Percentiles rank a stretch among this genome's conserved stretches.
Evolutionary conservation across 257 asterid genomes (phyloP).

Genomic region (Osmanthus fragrans): DNA sequence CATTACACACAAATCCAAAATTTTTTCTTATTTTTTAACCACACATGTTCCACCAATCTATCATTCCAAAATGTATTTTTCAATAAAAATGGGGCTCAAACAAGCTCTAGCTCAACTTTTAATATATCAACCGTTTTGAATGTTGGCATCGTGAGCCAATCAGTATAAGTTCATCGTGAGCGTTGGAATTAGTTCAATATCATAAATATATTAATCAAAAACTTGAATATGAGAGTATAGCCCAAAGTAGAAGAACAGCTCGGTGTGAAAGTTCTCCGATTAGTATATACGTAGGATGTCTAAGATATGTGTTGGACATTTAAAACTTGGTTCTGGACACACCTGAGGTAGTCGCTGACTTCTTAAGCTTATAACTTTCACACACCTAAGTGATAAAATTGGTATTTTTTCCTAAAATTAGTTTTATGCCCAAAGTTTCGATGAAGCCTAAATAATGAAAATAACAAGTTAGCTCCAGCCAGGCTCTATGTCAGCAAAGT

Average conservation of each 20-base stretch:
- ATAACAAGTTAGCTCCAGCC: not conserved
- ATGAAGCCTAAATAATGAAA: conserved; percentile 7
- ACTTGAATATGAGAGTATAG: not conserved
- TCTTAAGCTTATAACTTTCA: not conserved
- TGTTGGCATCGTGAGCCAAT: not conserved
- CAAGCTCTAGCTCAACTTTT: not conserved
- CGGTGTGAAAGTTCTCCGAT: not conserved
- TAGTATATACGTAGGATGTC: not conserved
- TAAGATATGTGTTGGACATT: not conserved
- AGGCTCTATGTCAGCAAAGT: not conserved
- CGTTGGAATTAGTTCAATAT: not conserved
- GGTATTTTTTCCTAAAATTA: not conserved
- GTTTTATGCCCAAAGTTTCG: not conserved
- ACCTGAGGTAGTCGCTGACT: not conserved
- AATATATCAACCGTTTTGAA: not conserved
- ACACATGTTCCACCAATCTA: no score
- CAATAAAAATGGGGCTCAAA: no score
- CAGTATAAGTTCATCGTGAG: not conserved
- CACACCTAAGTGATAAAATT: not conserved
- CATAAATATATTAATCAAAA: not conserved
- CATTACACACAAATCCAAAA: no score
- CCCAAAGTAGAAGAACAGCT: not conserved
- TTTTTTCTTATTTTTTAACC: no score
- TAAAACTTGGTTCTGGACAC: not conserved
- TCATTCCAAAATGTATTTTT: no score